Evolutionary conservation across 2,329 filamentous ascomycete genomes (phyloP).

Genomic region (Diplodia corticola): DNA sequence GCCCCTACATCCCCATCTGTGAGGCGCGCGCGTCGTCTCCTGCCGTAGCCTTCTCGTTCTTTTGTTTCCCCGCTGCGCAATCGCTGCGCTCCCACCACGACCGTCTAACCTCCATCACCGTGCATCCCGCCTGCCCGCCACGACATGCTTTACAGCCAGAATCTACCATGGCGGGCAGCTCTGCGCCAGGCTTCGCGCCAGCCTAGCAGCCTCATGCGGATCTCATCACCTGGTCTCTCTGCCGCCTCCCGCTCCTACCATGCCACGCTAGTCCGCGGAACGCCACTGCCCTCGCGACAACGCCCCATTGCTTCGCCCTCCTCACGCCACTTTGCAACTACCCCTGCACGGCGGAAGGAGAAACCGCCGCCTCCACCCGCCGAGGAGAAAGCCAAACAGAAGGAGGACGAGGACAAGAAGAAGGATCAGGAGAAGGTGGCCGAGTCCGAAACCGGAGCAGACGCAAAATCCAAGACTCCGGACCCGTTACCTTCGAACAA

Average conservation of each 20-base stretch:
- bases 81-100: background rate
- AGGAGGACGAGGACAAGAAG: constrained; percentile 43
- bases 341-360: constrained; percentile 47
- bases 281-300: constrained; percentile 33
- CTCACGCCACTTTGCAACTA: constrained; percentile 34
- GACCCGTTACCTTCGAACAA: constrained; percentile 55
- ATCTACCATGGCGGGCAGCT: constrained; percentile 65
- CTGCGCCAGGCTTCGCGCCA: constrained; percentile 53
- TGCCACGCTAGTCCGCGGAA: background rate
- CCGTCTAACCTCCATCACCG: background rate
- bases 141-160: constrained; percentile 63
- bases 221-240: background rate
- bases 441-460: constrained; percentile 42
- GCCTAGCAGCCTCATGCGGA: constrained; percentile 28
- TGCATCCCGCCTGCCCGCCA: constrained; percentile 8
- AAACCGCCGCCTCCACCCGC: constrained; percentile 53
- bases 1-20: constrained; percentile 7
- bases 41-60: background rate
- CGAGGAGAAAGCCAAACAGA: constrained; percentile 49
- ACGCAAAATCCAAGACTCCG: constrained; percentile 50
- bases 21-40: constrained; percentile 4
- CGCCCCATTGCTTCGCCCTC: constrained; percentile 36
- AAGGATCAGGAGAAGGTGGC: constrained; percentile 43
- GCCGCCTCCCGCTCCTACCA: constrained; percentile 15
- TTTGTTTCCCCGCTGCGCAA: background rate